Evolutionary conservation across 2,329 filamentous ascomycete genomes (phyloP), one percentile per base, ranked within the genome.

Genomic region (Dactylellina parvicollis): DNA sequence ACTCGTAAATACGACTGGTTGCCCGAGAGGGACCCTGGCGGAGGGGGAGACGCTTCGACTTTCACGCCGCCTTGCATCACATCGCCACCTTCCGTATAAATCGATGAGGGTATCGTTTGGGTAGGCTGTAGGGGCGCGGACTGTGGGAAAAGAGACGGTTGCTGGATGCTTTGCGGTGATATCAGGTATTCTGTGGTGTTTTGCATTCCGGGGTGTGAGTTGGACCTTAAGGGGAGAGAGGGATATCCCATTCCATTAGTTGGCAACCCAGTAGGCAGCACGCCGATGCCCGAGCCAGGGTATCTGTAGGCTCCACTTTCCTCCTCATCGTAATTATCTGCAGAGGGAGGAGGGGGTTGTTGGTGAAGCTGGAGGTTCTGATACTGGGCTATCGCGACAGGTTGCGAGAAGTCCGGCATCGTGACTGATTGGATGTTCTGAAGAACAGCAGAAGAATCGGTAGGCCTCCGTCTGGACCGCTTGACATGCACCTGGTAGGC

Each of bases 1-100:
- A 77, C 76, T 52, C 76, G 76, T 26, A 77, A 75, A 65, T 77
- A 77, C 28, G 71, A 76, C 44, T 76, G 75, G 38, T 40, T 38
- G 34, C 36, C 49, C 9, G 47, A 52, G 10, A 59, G 57, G n/a
- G 60, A 44, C 18, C 36, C 49, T 36, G 50, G 66, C 34, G 66
- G 66, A 49, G 67, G 67, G 32, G 66, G 57, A 10, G 67, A 72
- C 40, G 67, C 40, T 72, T 72, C 67, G 59, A 59, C 42, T 59
- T 72, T 72, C 59, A 72, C 67, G 28, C 57, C 57, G 59, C 67
- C 20, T 72, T 72, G 67, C 67, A 72, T 72, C 24, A 65, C 59
- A 59, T 72, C 67, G 44, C 66, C 66, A 49, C 66, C 66, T 56
- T 72, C 67, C 30, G 67, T 52, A 46, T 72, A 72, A 44, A 72